Base-by-base conservation (phyloP, 2,329 filamentous ascomycete genomes). In the Xylariales sp. region DNA sequence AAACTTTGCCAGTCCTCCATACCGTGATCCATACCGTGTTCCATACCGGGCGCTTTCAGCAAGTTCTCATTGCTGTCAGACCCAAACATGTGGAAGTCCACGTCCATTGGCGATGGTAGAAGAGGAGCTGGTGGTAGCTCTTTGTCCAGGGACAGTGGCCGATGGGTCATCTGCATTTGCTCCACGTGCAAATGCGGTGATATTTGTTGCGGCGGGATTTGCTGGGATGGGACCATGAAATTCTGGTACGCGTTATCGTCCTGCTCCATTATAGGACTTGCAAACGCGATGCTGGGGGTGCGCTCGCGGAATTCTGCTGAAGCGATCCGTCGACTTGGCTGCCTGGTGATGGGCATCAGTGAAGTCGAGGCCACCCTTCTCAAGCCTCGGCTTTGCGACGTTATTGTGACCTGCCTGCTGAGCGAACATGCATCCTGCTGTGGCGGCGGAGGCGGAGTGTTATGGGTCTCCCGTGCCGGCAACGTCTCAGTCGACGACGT, bases 1-100 rank as follows among this genome's bases (percentile, higher is more conserved):
- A 45, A 43, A 37, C 46, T 47, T 21, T 45, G 38, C 46, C 46
- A 48, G 12, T 48, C 46, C 18, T 46, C 43, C 15, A 34, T 31
- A n/a, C 24, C 24, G 8, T 27, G 8, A 8, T 27, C n/a, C 24
- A 27, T 27, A 8, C 8, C n/a, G 8, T 27, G 24, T n/a, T 27
- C 24, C 32, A 39, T 31, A 19, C 24, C 35, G 31, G 36, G 44
- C 22, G 43, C 32, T 38, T 46, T 43, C 40, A 48, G 28, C 25
- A 48, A 31, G 27, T 39, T 25, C 16, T 37, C 43, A 29, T 38
- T 36, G 19, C 28, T 38, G 21, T 31, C 29, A 36, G 16, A 16
- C 5, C 20, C 34, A 22, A 39, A 48, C 37, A 48, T 44, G 18
- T 41, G 40, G 31, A 44, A 46, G 34, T 46, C 44, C 31, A 46